Percentiles rank a stretch among this genome's conserved stretches.
phyloP scores from a whole-genome alignment of 257 asterid species.

The Solanum pinnatisectum region DNA sequence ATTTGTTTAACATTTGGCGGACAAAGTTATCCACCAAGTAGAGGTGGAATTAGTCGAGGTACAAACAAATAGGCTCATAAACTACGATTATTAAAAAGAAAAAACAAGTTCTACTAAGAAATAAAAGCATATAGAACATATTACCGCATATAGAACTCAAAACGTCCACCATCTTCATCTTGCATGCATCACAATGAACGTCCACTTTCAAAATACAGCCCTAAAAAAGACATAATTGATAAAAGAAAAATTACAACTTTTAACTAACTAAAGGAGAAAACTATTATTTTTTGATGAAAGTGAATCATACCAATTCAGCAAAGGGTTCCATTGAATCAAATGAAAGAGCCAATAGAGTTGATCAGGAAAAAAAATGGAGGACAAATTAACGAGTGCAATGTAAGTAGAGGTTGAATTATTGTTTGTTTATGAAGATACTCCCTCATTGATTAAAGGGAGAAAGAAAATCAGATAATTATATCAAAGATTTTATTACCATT shows the following conservation, averaged over 20 bases:
- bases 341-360: background rate
- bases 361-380: background rate
- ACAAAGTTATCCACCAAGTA: background rate
- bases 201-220: conserved; percentile 42
- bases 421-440: background rate
- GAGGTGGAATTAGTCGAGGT: background rate
- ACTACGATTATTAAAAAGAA: background rate
- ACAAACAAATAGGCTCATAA: background rate
- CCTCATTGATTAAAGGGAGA: background rate
- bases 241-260: background rate
- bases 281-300: background rate
- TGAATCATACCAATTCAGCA: conserved; percentile 23
- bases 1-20: background rate
- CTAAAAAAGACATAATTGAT: conserved; percentile 10
- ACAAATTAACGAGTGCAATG: background rate
- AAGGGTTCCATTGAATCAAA: conserved; percentile 15
- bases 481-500: background rate
- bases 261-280: background rate
- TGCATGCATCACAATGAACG: conserved; percentile 41
- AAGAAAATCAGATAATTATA: background rate
- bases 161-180: conserved; percentile 28
- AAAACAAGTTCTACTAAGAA: background rate
- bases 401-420: background rate
- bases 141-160: conserved; percentile 45
- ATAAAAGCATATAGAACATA: background rate